Base-by-base conservation (phyloP, 208 protist species). In the Crithidia brevicula region DNA sequence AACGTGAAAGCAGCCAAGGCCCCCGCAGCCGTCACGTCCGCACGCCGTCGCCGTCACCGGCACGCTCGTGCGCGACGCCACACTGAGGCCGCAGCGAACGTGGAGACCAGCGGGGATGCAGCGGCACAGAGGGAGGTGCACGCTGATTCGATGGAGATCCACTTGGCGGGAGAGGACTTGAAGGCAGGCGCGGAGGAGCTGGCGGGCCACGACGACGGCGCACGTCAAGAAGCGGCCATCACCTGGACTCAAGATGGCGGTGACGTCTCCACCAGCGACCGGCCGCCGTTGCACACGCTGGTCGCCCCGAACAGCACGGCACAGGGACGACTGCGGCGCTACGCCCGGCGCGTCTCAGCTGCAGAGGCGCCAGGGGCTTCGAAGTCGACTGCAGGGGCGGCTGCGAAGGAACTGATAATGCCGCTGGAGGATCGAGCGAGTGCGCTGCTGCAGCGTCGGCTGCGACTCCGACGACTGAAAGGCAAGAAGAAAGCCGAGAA, bases 251-350 rank as follows among this genome's bases (percentile, higher is more conserved):
- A 43, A 20, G 59, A 58, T 27, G 68, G 59, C 43, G 30, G 47
- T 16, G 43, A 67, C 28, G 59, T 30, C 31, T 42, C 68, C 22
- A 27, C 50, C 30, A 56, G 31, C 6, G 58, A 67, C 46, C 59
- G 68, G 15, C 68, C 68, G n/a, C 59, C 68, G 43, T 51, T 74
- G 50, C 60, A 74, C 59, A 61, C 34, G 54, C 27, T 59, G 27
- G 52, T 70, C 30, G 38, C 58, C 4, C 74, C 46, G 3, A 74
- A 36, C 5, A 62, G 20, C 15, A 42, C 43, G 9, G 68, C 68
- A 13, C 68, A 61, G 51, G 31, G 51, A 18, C 68, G 68, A 20
- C 50, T 74, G 16, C 58, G 49, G 59, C 57, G 68, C 9, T 74
- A 74, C 25, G 68, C 68, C 1, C 42, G 9, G 18, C 56, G 40